Evolutionary conservation across 257 asterid species (phyloP), one percentile per base, ranked within the genome.

Genomic region (Handroanthus guayacan): DNA sequence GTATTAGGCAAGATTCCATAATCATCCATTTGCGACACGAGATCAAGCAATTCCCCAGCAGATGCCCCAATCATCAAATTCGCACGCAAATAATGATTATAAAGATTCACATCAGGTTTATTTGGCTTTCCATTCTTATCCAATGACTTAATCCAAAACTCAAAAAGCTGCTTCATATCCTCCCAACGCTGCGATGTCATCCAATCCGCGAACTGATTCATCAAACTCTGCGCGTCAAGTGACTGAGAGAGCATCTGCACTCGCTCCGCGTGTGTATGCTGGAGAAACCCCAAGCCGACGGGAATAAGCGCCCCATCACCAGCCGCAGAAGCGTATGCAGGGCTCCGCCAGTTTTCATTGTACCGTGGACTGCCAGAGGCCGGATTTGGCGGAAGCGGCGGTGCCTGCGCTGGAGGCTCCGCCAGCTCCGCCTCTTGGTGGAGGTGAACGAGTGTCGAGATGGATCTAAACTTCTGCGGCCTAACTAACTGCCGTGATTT

Each of bases 11-110:
- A 10, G 41, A 95, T 50, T 6, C 75, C 81, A 31, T 69, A 93
- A 25, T 82, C 93, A 5, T 82, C 96, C 96, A 90, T 87, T 63
- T 80, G 82, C 45, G 80, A 79, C 51, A 92, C 83, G 13, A 89
- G 76, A 72, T 82, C 96, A 66, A 93, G 83, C 86, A 95, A 78
- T 69, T 85, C 89, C 51, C 79, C 86, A 5, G 89, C 87, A 6
- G 85, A 57, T 20, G 89, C 88, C 13, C 91, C 92, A 14, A 31
- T 57, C 99, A 95, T 95, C 76, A 95, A 69, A 77, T 88, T 87
- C 34, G 99, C 98, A 18, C 98, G 87, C 80, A 95, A 56, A 65
- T 91, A 95, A 67, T 84, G 91, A 82, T 95, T 95, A 72, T 83
- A 95, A 47, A 95, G 77, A 65, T 84, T 75, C 13, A 85, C 98